Conservation (phyloP, 257 asterid genomes). For the Petunia secreta region DNA sequence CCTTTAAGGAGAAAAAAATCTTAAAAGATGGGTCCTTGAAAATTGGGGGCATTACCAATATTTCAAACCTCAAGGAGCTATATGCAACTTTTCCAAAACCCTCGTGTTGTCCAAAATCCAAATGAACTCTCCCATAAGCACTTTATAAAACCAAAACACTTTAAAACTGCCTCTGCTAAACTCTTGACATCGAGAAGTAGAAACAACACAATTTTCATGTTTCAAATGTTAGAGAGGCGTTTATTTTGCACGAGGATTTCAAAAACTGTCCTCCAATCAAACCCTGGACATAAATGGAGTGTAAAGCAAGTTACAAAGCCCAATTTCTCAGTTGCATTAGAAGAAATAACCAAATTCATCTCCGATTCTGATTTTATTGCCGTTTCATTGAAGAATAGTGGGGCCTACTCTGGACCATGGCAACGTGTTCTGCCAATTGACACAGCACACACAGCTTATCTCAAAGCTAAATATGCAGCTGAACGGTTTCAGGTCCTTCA, state of each 20-base stretch:
- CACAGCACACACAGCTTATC: constrained; percentile 67
- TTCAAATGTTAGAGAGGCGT: constrained; percentile 55
- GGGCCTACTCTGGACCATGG: constrained; percentile 82
- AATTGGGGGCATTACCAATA: not conserved
- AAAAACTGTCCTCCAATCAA: constrained; percentile 44
- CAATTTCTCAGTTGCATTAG: constrained; percentile 60
- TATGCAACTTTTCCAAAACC: not conserved
- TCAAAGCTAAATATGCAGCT: constrained; percentile 70
- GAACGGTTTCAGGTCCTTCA: constrained; percentile 82
- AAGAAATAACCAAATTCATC: constrained; percentile 49
- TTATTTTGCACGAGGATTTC: constrained; percentile 47
- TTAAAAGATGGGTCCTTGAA: too few species aligned
- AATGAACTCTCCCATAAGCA: not conserved
- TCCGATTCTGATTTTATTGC: constrained; percentile 62
- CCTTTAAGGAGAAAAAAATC: too few species aligned
- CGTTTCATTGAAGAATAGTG: constrained; percentile 71
- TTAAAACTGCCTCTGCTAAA: not conserved
- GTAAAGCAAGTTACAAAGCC: constrained; percentile 73
- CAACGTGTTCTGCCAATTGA: constrained; percentile 72
- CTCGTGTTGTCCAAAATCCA: not conserved
- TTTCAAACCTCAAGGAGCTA: not conserved
- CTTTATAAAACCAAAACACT: not conserved
- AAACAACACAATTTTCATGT: not conserved
- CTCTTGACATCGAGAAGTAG: not conserved
- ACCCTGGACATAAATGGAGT: constrained; percentile 38